Conservation (phyloP, 1,139 yeast species). For the Blastobotrys capitulatus region DNA sequence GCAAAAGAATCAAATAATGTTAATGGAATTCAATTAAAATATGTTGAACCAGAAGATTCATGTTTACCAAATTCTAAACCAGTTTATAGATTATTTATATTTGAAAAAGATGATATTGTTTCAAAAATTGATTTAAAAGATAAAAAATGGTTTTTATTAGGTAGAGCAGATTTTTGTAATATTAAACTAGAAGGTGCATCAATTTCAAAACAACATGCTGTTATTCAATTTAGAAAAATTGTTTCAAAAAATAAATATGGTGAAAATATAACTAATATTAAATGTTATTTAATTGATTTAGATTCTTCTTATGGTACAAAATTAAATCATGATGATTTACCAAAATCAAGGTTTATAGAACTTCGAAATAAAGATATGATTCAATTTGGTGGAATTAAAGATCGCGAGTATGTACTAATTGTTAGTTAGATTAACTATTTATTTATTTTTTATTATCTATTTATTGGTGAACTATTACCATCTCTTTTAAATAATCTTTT, state of each 20-base stretch:
- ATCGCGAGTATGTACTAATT: slow-evolving; percentile 12
- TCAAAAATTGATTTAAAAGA: slow-evolving; percentile 31
- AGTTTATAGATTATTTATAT: slow-evolving; percentile 24
- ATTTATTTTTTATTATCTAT: background rate
- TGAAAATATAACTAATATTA: slow-evolving; percentile 19
- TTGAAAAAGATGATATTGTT: slow-evolving; percentile 29
- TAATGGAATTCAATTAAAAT: slow-evolving; percentile 40
- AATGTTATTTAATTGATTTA: slow-evolving; percentile 48
- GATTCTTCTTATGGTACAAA: slow-evolving; percentile 51
- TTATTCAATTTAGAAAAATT: slow-evolving; percentile 42
- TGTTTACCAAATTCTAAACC: slow-evolving; percentile 30
- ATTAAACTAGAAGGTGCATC: slow-evolving; percentile 40
- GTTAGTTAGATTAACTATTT: background rate
- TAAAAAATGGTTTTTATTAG: slow-evolving; percentile 39
- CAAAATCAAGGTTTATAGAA: slow-evolving; percentile 45
- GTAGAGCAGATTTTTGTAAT: slow-evolving; percentile 45
- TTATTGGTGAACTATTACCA: slow-evolving; percentile 24
- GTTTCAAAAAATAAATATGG: slow-evolving; percentile 22
- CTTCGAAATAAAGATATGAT: slow-evolving; percentile 45
- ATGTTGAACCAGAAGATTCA: slow-evolving; percentile 43
- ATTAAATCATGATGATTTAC: slow-evolving; percentile 43
- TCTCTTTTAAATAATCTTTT: slow-evolving; percentile 47
- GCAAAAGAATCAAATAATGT: slow-evolving; percentile 40
- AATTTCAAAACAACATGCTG: slow-evolving; percentile 53
- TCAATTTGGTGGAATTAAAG: slow-evolving; percentile 35